phyloP scores from a whole-genome alignment of 1,284 basidiomycete species.

The Crucibulum cyathiforme region DNA sequence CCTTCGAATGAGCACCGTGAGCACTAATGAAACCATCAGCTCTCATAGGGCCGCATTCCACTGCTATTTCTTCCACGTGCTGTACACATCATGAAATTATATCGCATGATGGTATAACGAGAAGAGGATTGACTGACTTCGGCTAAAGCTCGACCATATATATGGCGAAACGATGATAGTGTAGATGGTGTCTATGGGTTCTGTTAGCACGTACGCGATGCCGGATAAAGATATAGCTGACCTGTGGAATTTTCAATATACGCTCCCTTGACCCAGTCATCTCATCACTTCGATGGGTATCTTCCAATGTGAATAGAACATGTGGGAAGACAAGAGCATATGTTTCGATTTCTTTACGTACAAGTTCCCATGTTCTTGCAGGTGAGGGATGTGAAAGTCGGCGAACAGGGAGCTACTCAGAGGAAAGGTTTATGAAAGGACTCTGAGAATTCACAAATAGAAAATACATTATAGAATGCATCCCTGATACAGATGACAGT shows the following conservation, averaged over 20 bases:
- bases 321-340: slow-evolving; percentile 75
- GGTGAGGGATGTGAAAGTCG: slow-evolving; percentile 69
- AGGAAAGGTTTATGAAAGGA: background rate
- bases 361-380: slow-evolving; percentile 62
- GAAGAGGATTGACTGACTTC: slow-evolving; percentile 52
- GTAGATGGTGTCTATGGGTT: slow-evolving; percentile 63
- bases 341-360: slow-evolving; percentile 74
- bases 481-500: slow-evolving; percentile 85
- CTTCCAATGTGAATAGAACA: slow-evolving; percentile 75
- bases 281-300: slow-evolving; percentile 47
- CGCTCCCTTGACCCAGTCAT: slow-evolving; percentile 45
- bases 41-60: slow-evolving; percentile 54
- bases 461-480: slow-evolving; percentile 81
- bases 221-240: slow-evolving; percentile 22
- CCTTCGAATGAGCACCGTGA: slow-evolving; percentile 76
- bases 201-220: too few species aligned
- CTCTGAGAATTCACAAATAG: background rate
- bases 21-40: slow-evolving; percentile 85
- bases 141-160: slow-evolving; percentile 71
- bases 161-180: slow-evolving; percentile 65
- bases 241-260: slow-evolving; percentile 69
- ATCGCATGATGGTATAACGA: background rate
- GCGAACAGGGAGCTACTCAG: slow-evolving; percentile 75
- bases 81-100: slow-evolving; percentile 24
- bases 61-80: slow-evolving; percentile 72